phyloP scores from a whole-genome alignment of 768 basidiomycete genomes.

The Xerocomus brunneocitrinus region DNA sequence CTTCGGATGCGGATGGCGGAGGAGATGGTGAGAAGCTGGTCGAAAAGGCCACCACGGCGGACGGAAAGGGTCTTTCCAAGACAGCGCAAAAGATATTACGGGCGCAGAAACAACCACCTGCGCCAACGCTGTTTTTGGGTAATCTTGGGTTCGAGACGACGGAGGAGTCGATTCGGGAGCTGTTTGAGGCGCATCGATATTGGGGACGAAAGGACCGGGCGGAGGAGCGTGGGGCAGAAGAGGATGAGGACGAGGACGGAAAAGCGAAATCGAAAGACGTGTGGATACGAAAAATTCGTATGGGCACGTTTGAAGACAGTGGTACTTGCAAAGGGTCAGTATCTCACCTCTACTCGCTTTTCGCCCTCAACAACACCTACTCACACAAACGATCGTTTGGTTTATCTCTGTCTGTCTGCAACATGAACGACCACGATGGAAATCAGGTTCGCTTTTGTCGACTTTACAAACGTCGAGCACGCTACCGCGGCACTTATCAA shows the following conservation, averaged over 20 bases:
- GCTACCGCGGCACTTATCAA: constrained; percentile 83
- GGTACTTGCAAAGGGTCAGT: constrained; percentile 91
- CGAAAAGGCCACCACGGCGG: constrained; percentile 15
- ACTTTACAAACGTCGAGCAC: constrained; percentile 74
- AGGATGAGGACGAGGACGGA: background rate
- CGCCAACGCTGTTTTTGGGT: constrained; percentile 85
- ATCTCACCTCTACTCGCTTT: constrained; percentile 17
- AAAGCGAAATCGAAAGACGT: constrained; percentile 27
- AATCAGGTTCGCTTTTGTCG: constrained; percentile 86
- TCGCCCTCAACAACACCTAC: background rate
- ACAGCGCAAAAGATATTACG: constrained; percentile 74
- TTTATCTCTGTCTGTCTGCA: background rate
- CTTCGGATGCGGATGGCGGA: constrained; percentile 29
- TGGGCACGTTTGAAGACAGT: constrained; percentile 96
- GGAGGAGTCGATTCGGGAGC: constrained; percentile 62
- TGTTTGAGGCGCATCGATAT: constrained; percentile 61
- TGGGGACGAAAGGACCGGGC: constrained; percentile 30
- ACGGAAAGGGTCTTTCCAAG: constrained; percentile 44
- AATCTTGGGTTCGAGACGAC: constrained; percentile 92
- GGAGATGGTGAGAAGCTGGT: constrained; percentile 18
- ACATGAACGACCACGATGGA: background rate
- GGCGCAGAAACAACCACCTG: constrained; percentile 77
- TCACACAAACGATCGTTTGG: background rate
- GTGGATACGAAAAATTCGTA: constrained; percentile 77
- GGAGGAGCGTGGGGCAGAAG: constrained; percentile 16